Evolutionary conservation across 495 filamentous ascomycete genomes (phyloP).

Genomic region (Aeminium ludgeri): DNA sequence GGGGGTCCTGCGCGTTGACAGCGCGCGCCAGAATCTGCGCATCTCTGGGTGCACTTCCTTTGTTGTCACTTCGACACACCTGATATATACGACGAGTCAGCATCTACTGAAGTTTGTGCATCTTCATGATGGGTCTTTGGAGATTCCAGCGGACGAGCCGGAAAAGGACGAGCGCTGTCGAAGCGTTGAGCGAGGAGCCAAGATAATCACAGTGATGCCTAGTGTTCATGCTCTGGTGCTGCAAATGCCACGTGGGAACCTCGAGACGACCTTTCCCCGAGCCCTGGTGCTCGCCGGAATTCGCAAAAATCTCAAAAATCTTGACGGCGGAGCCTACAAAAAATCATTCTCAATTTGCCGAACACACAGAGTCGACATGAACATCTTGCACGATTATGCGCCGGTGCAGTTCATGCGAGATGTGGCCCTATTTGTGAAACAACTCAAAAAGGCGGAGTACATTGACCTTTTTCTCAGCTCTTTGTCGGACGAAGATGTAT

Average conservation of each 20-base stretch:
- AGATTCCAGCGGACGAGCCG: slow-evolving; percentile 73
- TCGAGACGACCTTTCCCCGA: slow-evolving; percentile 87
- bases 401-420: slow-evolving; percentile 66
- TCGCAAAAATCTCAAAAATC: slow-evolving; percentile 55
- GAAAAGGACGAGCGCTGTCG: slow-evolving; percentile 85
- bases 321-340: slow-evolving; percentile 67
- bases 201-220: slow-evolving; percentile 77
- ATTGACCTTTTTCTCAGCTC: slow-evolving; percentile 67
- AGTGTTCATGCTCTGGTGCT: slow-evolving; percentile 64
- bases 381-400: slow-evolving; percentile 87
- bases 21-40: background rate
- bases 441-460: slow-evolving; percentile 67
- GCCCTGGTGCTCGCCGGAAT: slow-evolving; percentile 85
- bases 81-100: slow-evolving; percentile 80
- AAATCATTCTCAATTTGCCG: slow-evolving; percentile 75
- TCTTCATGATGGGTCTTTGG: slow-evolving; percentile 49
- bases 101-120: slow-evolving; percentile 91
- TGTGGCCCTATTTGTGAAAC: slow-evolving; percentile 62
- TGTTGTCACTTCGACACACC: slow-evolving; percentile 58
- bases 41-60: slow-evolving; percentile 60
- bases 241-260: slow-evolving; percentile 87
- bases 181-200: slow-evolving; percentile 76
- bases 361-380: slow-evolving; percentile 90
- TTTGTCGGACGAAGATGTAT: slow-evolving; percentile 79
- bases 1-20: slow-evolving; percentile 43